phyloP scores from a whole-genome alignment of 148 eudicot genomes.

The Dysphania ambrosioides region DNA sequence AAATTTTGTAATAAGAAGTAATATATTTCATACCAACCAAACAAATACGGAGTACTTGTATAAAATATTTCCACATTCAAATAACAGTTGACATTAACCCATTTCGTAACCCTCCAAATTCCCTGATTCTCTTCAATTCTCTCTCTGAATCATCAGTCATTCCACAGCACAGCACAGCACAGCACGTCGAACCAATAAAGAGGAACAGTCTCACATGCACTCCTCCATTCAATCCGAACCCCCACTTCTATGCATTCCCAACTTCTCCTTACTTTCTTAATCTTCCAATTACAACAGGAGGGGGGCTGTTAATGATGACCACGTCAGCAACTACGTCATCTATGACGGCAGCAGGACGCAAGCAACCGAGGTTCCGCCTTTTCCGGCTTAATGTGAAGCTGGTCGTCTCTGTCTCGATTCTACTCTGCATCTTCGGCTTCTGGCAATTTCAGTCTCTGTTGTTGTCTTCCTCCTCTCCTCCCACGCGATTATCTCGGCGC shows the following conservation, averaged over 20 bases:
- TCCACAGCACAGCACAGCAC: slow-evolving; percentile 10
- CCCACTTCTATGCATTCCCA: slow-evolving; percentile 28
- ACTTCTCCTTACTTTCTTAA: not conserved
- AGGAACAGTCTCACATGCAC: not conserved
- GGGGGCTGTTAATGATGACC: slow-evolving; percentile 23
- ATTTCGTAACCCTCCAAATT: not conserved
- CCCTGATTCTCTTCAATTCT: not conserved
- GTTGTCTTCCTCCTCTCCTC: not conserved
- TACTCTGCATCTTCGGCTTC: slow-evolving; percentile 38
- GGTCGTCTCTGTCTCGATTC: slow-evolving; percentile 28
- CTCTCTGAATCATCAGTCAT: not conserved
- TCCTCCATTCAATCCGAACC: slow-evolving; percentile 24
- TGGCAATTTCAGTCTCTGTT: slow-evolving; percentile 34
- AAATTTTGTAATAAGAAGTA: too few species aligned
- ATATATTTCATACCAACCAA: too few species aligned
- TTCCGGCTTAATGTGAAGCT: slow-evolving; percentile 37
- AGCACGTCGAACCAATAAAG: not conserved
- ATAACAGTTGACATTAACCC: too few species aligned
- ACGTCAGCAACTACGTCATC: slow-evolving; percentile 18
- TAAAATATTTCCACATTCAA: too few species aligned
- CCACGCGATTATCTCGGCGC: slow-evolving; percentile 34
- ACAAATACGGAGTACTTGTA: too few species aligned
- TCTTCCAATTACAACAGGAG: too few species aligned
- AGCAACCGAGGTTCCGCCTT: not conserved
- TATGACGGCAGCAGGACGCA: slow-evolving; percentile 10